Evolutionary conservation across 805 yeast genomes (phyloP), one percentile per base, ranked within the genome.

Genomic region (Wickerhamiella musiphila): DNA sequence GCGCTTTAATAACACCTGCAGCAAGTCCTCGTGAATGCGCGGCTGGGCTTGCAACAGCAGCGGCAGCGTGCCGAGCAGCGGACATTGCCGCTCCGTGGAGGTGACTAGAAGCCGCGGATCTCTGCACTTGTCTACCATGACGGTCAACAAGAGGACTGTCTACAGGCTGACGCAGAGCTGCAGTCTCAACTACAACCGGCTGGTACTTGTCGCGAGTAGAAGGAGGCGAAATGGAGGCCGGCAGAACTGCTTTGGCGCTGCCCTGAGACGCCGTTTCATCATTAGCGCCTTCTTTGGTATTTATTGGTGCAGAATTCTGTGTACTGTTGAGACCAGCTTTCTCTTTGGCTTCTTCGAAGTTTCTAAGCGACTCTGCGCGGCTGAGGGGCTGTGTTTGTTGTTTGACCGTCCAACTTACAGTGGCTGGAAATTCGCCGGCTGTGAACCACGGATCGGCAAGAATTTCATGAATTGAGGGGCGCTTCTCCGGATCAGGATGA

Each of bases 161-260:
- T 29, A 40, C 43, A 18, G 29, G 41, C 15, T 18, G 17, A 6
- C 33, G 33, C 15, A 9, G 15, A 5, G 27, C 36, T 11, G 32
- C 36, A 12, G 29, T 32, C 30, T 37, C 37, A 20, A 52, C 48
- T 27, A 43, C 44, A 14, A 55, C 53, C 40, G 51, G 44, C 36
- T 75, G 75, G 56, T 84, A 84, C 57, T 84, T 84, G 54, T 66
- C 73, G 50, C 73, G 78, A 28, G 94, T 82, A 49, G 81, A 83
- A 43, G 86, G 86, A 12, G 96, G 96, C 16, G 94, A 83, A 49
- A 84, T 66, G 2, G 93, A 78, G 45, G 75, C 78, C 23, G 96
- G 96, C 44, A 84, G 61, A 38, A 84, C 65, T 3, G 79, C 32
- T 15, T 25, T 11, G 21, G 25, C 32, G 9, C 7, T 17, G 7